A percentile compares a stretch with the other conserved stretches of the same genome.
phyloP scores from a whole-genome alignment of 805 yeast genomes.

The Soucietia sequanensis region DNA sequence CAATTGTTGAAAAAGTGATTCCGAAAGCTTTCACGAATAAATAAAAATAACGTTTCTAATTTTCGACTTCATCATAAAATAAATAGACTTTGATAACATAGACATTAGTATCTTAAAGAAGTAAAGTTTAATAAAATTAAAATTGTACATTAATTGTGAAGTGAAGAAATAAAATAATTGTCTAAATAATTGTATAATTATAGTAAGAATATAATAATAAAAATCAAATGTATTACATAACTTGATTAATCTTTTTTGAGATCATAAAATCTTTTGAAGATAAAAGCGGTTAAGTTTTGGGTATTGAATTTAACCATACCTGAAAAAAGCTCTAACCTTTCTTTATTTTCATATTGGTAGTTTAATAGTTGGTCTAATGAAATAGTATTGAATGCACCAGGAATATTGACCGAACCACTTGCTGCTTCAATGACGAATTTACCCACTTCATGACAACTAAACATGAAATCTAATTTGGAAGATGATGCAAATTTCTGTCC shows the following conservation, averaged over 20 bases:
- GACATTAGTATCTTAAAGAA: no score
- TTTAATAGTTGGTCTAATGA: slow-evolving; percentile 71
- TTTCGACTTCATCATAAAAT: no score
- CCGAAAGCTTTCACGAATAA: no score
- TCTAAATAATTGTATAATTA: background rate
- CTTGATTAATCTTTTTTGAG: slow-evolving; percentile 27
- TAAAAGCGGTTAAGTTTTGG: slow-evolving; percentile 61
- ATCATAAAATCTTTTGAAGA: slow-evolving; percentile 75
- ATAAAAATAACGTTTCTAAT: background rate
- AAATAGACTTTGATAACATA: no score
- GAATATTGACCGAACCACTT: slow-evolving; percentile 64
- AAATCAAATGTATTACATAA: background rate
- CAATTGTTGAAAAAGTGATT: slow-evolving; percentile 45
- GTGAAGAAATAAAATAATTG: background rate
- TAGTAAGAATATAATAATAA: background rate
- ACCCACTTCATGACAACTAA: slow-evolving; percentile 73
- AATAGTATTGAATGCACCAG: slow-evolving; percentile 55
- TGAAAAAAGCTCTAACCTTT: slow-evolving; percentile 56
- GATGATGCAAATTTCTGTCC: slow-evolving; percentile 40
- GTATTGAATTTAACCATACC: slow-evolving; percentile 71
- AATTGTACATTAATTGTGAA: no score
- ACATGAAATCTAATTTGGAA: slow-evolving; percentile 70
- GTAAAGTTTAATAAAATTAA: no score
- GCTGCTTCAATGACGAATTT: slow-evolving; percentile 73
- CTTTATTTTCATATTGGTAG: slow-evolving; percentile 67